phyloP scores from a whole-genome alignment of 2,329 filamentous ascomycete species.

The Ustulina deusta region DNA sequence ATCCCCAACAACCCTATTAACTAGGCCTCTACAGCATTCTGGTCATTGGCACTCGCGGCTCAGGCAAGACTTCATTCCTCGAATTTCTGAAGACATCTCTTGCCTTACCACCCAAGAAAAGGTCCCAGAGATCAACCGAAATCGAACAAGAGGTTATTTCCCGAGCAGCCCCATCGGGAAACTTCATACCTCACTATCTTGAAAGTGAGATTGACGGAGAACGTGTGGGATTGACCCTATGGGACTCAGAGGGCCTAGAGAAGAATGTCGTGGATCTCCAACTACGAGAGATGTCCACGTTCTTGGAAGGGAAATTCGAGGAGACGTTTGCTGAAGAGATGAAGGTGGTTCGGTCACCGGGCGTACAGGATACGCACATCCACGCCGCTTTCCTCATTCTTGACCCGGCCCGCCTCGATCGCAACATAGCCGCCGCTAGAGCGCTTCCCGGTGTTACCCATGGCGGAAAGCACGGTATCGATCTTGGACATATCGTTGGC shows the following conservation, averaged over 20 bases:
- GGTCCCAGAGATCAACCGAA: constrained; percentile 62
- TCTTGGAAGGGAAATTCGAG: constrained; percentile 98
- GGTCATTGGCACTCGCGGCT: constrained; percentile 86
- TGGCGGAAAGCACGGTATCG: constrained; percentile 62
- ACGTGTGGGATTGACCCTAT: constrained; percentile 90
- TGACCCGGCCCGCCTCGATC: constrained; percentile 86
- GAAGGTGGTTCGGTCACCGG: constrained; percentile 93
- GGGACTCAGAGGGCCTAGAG: constrained; percentile 96
- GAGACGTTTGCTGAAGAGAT: constrained; percentile 98
- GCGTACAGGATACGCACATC: constrained; percentile 95
- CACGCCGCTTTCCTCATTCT: constrained; percentile 94
- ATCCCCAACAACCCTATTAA: constrained; percentile 36
- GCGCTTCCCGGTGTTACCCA: constrained; percentile 64
- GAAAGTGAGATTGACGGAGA: constrained; percentile 96
- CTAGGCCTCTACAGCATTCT: constrained; percentile 73
- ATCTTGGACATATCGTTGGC: constrained; percentile 66
- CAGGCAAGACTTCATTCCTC: constrained; percentile 96
- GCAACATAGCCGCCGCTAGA: constrained; percentile 78
- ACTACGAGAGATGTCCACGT: constrained; percentile 88
- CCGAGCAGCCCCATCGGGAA: constrained; percentile 67
- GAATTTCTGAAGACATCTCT: constrained; percentile 92
- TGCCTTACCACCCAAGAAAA: constrained; percentile 84
- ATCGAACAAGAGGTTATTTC: constrained; percentile 69
- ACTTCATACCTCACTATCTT: constrained; percentile 88
- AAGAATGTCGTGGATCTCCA: constrained; percentile 96